These are phyloP conservation scores for Cairneyella variabilis DNA, from an alignment of 495 filamentous ascomycete species.

Conservation along the genomic window DNA sequence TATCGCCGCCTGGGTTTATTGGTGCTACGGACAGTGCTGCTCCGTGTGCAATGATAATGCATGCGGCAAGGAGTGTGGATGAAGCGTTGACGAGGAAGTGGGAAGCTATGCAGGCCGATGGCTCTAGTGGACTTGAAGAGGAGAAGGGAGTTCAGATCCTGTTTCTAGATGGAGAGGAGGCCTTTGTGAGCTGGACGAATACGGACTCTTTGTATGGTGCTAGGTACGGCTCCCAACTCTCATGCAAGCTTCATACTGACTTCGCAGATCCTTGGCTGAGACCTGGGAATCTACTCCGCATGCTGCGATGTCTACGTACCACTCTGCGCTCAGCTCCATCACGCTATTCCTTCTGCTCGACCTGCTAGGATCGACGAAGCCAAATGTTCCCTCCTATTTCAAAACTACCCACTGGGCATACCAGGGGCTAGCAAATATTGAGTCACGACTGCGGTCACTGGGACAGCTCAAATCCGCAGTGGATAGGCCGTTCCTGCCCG, in stretches of 20 bases:
- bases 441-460: conserved; percentile 60
- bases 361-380: conserved; percentile 69
- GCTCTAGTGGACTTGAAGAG: conserved; percentile 53
- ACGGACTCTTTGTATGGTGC: conserved; percentile 86
- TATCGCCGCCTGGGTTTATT: conserved; percentile 81
- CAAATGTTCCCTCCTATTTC: conserved; percentile 76
- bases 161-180: conserved; percentile 92
- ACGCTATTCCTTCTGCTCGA: conserved; percentile 91
- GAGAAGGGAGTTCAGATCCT: conserved; percentile 85
- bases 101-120: conserved; percentile 61
- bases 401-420: conserved; percentile 94
- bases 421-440: conserved; percentile 59
- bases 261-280: conserved; percentile 61
- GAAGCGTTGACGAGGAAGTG: conserved; percentile 75
- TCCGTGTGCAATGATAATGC: conserved; percentile 89
- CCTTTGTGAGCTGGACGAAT: conserved; percentile 73
- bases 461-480: conserved; percentile 11
- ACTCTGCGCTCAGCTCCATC: conserved; percentile 71
- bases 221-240: conserved; percentile 41
- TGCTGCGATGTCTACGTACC: conserved; percentile 67
- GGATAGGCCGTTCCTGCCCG: conserved; percentile 38
- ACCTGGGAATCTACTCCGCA: conserved; percentile 65
- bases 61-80: conserved; percentile 77
- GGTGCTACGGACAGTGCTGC: conserved; percentile 91
- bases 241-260: neutral